Evolutionary conservation across 192 early-diverging fungal species (phyloP).

Genomic region (Umbelopsis sp.): DNA sequence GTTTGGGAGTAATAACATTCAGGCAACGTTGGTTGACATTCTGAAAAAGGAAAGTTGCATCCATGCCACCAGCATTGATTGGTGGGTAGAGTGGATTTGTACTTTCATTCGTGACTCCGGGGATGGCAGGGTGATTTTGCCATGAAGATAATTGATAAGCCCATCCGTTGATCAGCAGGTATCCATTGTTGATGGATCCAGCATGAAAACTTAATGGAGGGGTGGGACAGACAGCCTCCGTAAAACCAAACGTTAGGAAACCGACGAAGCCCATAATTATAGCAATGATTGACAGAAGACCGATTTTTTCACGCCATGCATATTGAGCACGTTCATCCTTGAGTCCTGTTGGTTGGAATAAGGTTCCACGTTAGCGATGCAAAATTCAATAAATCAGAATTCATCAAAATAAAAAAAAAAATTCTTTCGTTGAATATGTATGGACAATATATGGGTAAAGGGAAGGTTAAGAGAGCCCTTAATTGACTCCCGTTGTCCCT

Average conservation of each 20-base stretch:
- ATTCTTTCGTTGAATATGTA: slow-evolving; percentile 35
- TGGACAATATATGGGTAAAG: slow-evolving; percentile 48
- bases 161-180: slow-evolving; percentile 63
- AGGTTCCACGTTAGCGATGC: background rate
- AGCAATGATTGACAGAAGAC: slow-evolving; percentile 78
- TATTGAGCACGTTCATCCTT: slow-evolving; percentile 57
- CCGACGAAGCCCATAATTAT: slow-evolving; percentile 73
- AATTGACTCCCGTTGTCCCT: slow-evolving; percentile 30
- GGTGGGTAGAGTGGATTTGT: slow-evolving; percentile 54
- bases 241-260: slow-evolving; percentile 87
- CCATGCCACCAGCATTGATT: slow-evolving; percentile 65
- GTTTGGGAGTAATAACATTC: slow-evolving; percentile 22
- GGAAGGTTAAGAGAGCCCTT: slow-evolving; percentile 47
- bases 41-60: slow-evolving; percentile 76
- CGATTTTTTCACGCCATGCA: slow-evolving; percentile 95
- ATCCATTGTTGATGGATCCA: slow-evolving; percentile 38
- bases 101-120: slow-evolving; percentile 31
- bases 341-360: slow-evolving; percentile 52
- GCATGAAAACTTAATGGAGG: slow-evolving; percentile 40
- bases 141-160: slow-evolving; percentile 62
- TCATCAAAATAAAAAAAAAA: slow-evolving; percentile 34
- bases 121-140: slow-evolving; percentile 19
- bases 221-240: slow-evolving; percentile 61
- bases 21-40: slow-evolving; percentile 34
- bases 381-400: background rate